These are phyloP conservation scores for Citropsis articulata DNA, from an alignment of 345 rosid species.

Conservation along the genomic window DNA sequence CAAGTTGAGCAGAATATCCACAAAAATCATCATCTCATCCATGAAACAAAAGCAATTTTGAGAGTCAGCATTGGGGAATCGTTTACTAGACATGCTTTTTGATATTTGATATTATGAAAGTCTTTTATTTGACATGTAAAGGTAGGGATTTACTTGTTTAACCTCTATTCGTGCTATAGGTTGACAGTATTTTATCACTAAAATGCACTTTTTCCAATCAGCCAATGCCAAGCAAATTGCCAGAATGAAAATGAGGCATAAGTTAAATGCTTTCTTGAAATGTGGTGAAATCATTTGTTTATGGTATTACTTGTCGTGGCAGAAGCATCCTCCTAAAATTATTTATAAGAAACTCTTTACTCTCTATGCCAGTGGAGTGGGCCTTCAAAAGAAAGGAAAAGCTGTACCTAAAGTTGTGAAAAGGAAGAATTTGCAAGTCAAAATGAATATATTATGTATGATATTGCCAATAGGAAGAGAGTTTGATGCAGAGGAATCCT, in stretches of 20 bases:
- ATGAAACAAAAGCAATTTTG: no score
- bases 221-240: neutral
- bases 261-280: neutral
- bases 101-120: no score
- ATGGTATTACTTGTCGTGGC: neutral
- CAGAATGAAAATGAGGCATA: neutral
- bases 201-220: neutral
- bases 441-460: constrained; percentile 13
- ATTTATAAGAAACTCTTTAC: neutral
- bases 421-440: constrained; percentile 20
- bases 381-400: constrained; percentile 14
- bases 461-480: constrained; percentile 40
- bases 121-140: no score
- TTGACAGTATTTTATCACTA: neutral
- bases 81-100: no score
- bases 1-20: no score
- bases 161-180: neutral
- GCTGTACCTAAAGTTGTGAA: neutral
- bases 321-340: neutral
- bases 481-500: constrained; percentile 53
- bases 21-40: no score
- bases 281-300: neutral
- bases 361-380: neutral
- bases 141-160: no score
- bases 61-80: no score